Base-by-base conservation (phyloP, 805 yeast genomes). In the Starmera dryadoides region DNA sequence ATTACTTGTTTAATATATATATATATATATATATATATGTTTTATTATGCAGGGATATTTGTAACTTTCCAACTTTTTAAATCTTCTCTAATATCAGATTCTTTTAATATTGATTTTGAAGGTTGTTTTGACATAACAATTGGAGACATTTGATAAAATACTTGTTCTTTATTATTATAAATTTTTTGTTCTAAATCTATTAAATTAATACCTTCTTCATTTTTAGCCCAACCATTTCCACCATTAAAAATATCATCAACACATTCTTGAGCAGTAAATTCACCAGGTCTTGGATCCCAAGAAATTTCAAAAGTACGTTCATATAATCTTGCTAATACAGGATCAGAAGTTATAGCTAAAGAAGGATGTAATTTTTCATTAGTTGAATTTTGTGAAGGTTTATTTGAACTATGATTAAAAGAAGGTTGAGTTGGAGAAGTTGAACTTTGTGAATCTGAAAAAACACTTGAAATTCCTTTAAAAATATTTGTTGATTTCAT, bases 211-310 rank as follows among this genome's bases (percentile, higher is more conserved):
- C 77, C 75, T 39, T 68, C 71, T 33, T 67, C 71, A 40, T 70
- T 68, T 38, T 60, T 62, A 22, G 71, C 75, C 81, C 81, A 80
- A 3, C 87, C 93, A 37, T 75, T 73, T 1, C 86, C 84, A 23
- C 85, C 83, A 22, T 73, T 69, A 41, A 86, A 72, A 2, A 89
- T 82, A 57, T 86, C 94, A 25, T 78, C 77, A 10, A 88, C 69
- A 45, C 89, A 76, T 42, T 80, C 85, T 36, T 72, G 71, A 0
- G 96, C 91, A 11, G 79, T 66, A 56, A 68, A 66, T 62, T 84
- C 75, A 40, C 73, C 69, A 6, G 74, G 72, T 34, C 73, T 56
- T 22, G 63, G 56, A 44, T 78, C 85, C 87, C 86, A 80, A 0
- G 79, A 68, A 26, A 73, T 58, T 42, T 79, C 79, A 43, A 79